These are phyloP conservation scores for Capsicum pubescens DNA, from an alignment of 257 asterid species.

Conservation along the genomic window DNA sequence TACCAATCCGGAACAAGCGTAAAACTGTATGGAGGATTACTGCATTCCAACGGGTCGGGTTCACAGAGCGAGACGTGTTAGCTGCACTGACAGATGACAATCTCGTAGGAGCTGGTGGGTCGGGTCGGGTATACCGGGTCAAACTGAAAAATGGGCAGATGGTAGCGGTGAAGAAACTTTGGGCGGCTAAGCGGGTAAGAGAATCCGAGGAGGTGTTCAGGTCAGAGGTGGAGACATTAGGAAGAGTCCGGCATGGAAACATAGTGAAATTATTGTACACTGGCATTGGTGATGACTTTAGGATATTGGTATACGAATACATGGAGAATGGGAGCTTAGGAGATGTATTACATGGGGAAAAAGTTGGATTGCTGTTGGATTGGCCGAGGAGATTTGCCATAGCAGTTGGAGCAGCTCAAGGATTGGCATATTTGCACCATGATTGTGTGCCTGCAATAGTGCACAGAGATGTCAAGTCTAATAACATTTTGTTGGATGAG, in stretches of 20 bases:
- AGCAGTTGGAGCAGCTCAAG: conserved; percentile 80
- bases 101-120: conserved; percentile 77
- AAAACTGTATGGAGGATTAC: conserved; percentile 65
- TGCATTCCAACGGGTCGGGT: conserved; percentile 57
- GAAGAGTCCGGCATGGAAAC: conserved; percentile 67
- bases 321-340: conserved; percentile 81
- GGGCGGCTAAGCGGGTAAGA: conserved; percentile 55
- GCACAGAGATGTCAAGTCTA: conserved; percentile 52
- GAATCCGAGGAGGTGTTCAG: conserved; percentile 57
- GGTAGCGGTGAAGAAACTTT: conserved; percentile 84
- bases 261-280: conserved; percentile 78
- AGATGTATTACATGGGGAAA: conserved; percentile 69
- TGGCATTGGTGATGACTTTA: conserved; percentile 60
- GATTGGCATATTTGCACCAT: conserved; percentile 90
- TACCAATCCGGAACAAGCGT: conserved; percentile 35
- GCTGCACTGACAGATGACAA: conserved; percentile 60
- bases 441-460: conserved; percentile 50
- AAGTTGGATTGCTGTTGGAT: conserved; percentile 62
- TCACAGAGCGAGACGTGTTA: conserved; percentile 62
- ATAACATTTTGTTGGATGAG: conserved; percentile 49
- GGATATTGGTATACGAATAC: conserved; percentile 71
- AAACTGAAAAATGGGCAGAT: conserved; percentile 59
- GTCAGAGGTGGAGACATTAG: conserved; percentile 64
- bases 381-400: conserved; percentile 73
- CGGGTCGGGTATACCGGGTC: conserved; percentile 77